Percentiles rank a stretch among this genome's conserved stretches.
These are phyloP conservation scores for Candida nitratophila DNA, from an alignment of 805 yeast species.

Conservation along the genomic window DNA sequence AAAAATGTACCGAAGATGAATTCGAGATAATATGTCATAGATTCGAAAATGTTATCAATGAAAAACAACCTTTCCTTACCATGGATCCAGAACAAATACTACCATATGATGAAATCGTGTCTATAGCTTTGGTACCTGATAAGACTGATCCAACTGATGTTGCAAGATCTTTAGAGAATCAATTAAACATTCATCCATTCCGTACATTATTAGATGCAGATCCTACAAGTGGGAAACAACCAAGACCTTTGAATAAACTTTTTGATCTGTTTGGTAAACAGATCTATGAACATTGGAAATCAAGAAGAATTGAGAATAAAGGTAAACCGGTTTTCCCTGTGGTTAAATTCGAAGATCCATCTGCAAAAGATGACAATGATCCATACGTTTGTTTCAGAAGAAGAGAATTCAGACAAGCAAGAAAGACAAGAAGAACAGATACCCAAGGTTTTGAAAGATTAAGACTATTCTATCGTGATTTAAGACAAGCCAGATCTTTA, in stretches of 20 bases:
- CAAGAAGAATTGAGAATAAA: constrained; percentile 57
- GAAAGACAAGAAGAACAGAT: constrained; percentile 94
- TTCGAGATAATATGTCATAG: constrained; percentile 73
- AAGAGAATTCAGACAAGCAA: constrained; percentile 89
- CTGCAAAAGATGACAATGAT: constrained; percentile 77
- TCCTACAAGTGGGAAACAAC: constrained; percentile 26
- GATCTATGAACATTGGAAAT: constrained; percentile 78
- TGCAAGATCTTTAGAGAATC: constrained; percentile 48
- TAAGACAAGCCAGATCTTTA: constrained; percentile 67
- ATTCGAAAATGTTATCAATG: constrained; percentile 66
- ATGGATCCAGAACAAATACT: constrained; percentile 80
- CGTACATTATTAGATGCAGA: constrained; percentile 52
- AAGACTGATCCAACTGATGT: constrained; percentile 49
- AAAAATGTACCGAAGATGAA: constrained; percentile 66
- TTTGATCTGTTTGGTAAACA: constrained; percentile 54
- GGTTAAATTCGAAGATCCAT: constrained; percentile 78
- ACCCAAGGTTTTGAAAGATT: constrained; percentile 82
- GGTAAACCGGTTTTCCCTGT: constrained; percentile 72
- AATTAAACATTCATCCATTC: constrained; percentile 48
- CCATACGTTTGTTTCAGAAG: constrained; percentile 95
- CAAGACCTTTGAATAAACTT: constrained; percentile 40
- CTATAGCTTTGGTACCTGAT: constrained; percentile 37
- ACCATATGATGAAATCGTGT: constrained; percentile 59
- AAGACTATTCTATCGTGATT: constrained; percentile 63
- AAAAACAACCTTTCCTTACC: constrained; percentile 80